A percentile compares a stretch with the other conserved stretches of the same genome.
These are phyloP conservation scores for Phytophthora tubulina DNA, from an alignment of 352 stramenopile species.

Conservation along the genomic window DNA sequence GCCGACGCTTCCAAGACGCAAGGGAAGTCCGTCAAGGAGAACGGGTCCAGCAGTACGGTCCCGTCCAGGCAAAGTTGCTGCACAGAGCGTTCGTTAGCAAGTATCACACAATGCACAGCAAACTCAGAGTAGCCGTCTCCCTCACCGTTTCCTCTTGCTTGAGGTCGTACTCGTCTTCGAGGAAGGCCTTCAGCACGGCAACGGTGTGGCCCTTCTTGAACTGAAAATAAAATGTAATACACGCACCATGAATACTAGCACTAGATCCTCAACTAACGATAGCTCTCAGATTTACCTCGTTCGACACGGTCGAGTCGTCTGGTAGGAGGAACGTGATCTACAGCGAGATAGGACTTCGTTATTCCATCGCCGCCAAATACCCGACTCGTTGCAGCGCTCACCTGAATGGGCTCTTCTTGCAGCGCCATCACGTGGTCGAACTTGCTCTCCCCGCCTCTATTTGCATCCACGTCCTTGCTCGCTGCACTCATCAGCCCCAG, in stretches of 20 bases:
- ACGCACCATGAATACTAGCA: neutral
- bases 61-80: slow-evolving; percentile 58
- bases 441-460: slow-evolving; percentile 54
- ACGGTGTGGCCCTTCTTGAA: slow-evolving; percentile 79
- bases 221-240: slow-evolving; percentile 26
- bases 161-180: slow-evolving; percentile 65
- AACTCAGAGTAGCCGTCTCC: neutral
- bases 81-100: neutral
- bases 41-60: slow-evolving; percentile 61
- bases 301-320: slow-evolving; percentile 61
- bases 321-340: slow-evolving; percentile 67
- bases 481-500: slow-evolving; percentile 36
- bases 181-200: slow-evolving; percentile 66
- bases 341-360: neutral
- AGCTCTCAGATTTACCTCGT: slow-evolving; percentile 31
- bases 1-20: slow-evolving; percentile 41
- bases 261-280: neutral
- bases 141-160: slow-evolving; percentile 46
- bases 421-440: slow-evolving; percentile 67
- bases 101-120: neutral
- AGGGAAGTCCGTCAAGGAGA: slow-evolving; percentile 73
- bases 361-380: neutral
- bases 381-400: slow-evolving; percentile 11
- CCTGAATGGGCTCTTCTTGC: slow-evolving; percentile 64
- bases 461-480: slow-evolving; percentile 27